Evolutionary conservation across 345 rosid genomes (phyloP), one percentile per base, ranked within the genome.

Genomic region (Rhizophora apiculata): DNA sequence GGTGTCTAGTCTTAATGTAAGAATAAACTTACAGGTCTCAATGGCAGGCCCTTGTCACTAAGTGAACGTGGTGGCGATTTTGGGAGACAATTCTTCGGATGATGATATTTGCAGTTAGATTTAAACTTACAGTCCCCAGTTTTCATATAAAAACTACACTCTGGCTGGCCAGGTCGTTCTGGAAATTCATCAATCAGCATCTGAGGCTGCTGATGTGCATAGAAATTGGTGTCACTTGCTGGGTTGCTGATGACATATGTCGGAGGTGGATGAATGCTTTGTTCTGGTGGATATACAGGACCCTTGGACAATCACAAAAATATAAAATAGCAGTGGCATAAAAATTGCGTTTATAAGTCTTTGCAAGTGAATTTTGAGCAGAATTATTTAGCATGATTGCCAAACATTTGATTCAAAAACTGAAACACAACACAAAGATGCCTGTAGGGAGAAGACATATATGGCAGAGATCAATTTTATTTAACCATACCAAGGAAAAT

Each of bases 161-260:
- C 97, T n/a, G 96, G 94, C 72, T 84, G 91, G 75, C 92, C 97
- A 29, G 97, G 98, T 69, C 97, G 90, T 74, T 88, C 94, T 2
- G 99, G 98, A 74, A 83, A 95, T 68, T 92, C 97, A 68, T 87
- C 98, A 46, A 79, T 78, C 63, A 75, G 57, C 73, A 77, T 79
- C 65, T 74, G 89, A 37, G 76, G 80, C 74, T 81, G 86, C 76
- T 84, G 84, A 60, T 76, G 82, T 20, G 81, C 43, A 74, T 85
- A 85, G 11, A 78, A 63, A 64, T 68, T 80, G 69, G 76, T 68
- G 64, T 82, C 91, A 49, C 81, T 67, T 32, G 80, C 64, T 16
- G 76, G 76, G 74, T 69, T 80, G 71, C 68, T 78, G 69, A 80
- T 72, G 43, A 76, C 64, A 83, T 79, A 84, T 26, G 88, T 68